phyloP scores from a whole-genome alignment of 768 basidiomycete genomes.

The Lactifluus echinatus region DNA sequence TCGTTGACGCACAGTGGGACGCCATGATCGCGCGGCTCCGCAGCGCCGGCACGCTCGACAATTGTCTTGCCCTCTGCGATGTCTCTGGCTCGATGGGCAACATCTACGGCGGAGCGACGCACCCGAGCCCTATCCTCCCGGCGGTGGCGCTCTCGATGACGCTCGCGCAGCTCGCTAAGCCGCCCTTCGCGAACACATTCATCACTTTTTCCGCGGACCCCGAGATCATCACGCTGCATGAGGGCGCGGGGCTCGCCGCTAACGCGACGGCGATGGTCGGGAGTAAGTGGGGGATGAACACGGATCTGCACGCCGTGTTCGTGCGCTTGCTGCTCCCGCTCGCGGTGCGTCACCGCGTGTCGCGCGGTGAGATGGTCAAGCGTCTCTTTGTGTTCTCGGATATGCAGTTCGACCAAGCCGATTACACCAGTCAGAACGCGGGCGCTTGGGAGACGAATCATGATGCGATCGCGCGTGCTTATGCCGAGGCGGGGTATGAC shows the following conservation, averaged over 20 bases:
- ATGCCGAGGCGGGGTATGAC: slow-evolving; percentile 54
- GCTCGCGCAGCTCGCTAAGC: slow-evolving; percentile 49
- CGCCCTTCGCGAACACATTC: slow-evolving; percentile 58
- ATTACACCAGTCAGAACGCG: not conserved
- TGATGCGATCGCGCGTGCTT: slow-evolving; percentile 46
- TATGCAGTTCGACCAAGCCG: slow-evolving; percentile 61
- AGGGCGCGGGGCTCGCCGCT: slow-evolving; percentile 30
- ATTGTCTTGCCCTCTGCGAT: slow-evolving; percentile 60
- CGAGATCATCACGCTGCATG: slow-evolving; percentile 41
- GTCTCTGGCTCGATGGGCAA: slow-evolving; percentile 67
- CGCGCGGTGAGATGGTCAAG: slow-evolving; percentile 65
- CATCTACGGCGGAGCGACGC: slow-evolving; percentile 1
- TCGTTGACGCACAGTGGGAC: slow-evolving; percentile 61
- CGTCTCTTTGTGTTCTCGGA: slow-evolving; percentile 69
- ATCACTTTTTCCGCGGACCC: slow-evolving; percentile 58
- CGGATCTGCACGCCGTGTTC: slow-evolving; percentile 55
- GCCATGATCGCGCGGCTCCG: slow-evolving; percentile 44
- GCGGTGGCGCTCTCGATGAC: slow-evolving; percentile 59
- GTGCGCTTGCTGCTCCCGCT: slow-evolving; percentile 52
- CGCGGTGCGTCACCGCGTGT: slow-evolving; percentile 47
- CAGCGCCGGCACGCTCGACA: slow-evolving; percentile 49
- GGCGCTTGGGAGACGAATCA: slow-evolving; percentile 56
- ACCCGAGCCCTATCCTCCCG: slow-evolving; percentile 43
- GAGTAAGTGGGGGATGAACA: slow-evolving; percentile 47
- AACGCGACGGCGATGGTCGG: slow-evolving; percentile 32